phyloP scores from a whole-genome alignment of 1,284 basidiomycete genomes.

The Pseudozyma sp. region DNA sequence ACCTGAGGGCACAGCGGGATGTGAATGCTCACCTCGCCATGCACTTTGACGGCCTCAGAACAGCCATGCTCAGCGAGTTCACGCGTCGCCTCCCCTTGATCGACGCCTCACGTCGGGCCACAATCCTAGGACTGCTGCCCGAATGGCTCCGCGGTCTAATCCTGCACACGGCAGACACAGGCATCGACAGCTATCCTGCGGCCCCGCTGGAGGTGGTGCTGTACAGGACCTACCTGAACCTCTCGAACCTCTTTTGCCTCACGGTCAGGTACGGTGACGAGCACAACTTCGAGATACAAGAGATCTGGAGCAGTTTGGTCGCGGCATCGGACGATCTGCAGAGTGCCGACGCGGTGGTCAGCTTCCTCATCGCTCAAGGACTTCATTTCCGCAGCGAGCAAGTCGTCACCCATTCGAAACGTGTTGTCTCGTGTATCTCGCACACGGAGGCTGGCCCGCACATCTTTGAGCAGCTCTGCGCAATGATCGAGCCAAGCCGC shows the following conservation, averaged over 20 bases:
- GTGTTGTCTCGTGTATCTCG: constrained; percentile 85
- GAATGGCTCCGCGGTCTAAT: constrained; percentile 58
- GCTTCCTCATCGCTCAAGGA: constrained; percentile 88
- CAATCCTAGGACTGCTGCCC: constrained; percentile 56
- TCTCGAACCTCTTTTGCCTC: constrained; percentile 86
- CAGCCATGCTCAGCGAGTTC: constrained; percentile 79
- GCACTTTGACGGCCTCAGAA: constrained; percentile 80
- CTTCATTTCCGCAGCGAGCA: constrained; percentile 82
- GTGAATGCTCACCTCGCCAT: constrained; percentile 82
- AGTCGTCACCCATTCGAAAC: constrained; percentile 83
- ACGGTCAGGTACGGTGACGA: constrained; percentile 82
- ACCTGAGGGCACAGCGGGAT: constrained; percentile 82
- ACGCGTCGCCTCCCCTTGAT: constrained; percentile 80
- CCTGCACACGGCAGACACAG: constrained; percentile 33
- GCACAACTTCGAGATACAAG: constrained; percentile 84
- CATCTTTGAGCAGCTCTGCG: constrained; percentile 85
- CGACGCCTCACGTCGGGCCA: constrained; percentile 45
- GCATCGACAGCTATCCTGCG: constrained; percentile 24
- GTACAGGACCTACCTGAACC: constrained; percentile 68
- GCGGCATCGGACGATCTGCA: constrained; percentile 66
- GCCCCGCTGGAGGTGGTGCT: constrained; percentile 39
- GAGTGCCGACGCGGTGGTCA: constrained; percentile 83
- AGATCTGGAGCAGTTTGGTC: constrained; percentile 83
- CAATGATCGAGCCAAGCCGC: constrained; percentile 83
- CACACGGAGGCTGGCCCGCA: constrained; percentile 80